Evolutionary conservation across 2,329 filamentous ascomycete species (phyloP), one percentile per base, ranked within the genome.

Genomic region (Drechslera avenae): DNA sequence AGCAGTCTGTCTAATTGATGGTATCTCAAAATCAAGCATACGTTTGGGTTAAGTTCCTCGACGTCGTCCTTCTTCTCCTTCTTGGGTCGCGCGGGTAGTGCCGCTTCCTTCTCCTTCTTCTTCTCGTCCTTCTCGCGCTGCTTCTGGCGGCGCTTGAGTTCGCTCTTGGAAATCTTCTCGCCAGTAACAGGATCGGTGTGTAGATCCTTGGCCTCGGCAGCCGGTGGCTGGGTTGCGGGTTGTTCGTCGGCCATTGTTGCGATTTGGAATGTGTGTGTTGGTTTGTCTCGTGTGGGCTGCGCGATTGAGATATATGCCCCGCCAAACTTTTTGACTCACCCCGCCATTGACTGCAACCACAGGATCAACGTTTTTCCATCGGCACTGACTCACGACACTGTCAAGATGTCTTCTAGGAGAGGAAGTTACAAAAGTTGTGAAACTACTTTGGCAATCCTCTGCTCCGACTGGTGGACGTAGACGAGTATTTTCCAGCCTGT

Each of bases 121-220:
- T 91, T 86, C 66, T 87, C 86, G 87, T 96, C 97, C 79, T 91
- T 90, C 63, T 88, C 88, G 62, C 93, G 87, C 72, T 87, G 83
- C 90, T 99, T 99, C 80, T 92, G 85, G 69, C 93, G 87, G 81
- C 90, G 93, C 90, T 99, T 99, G 75, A 97, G 62, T 60, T 81
- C 78, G 50, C 69, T 75, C 76, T 80, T 81, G 71, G 76, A 78
- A 46, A 87, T 81, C 68, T 76, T 86, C 79, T 99, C 94, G 68
- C 94, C 94, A 12, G 94, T 97, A 59, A 92, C 90, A 70, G 95
- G 90, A 75, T 99, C 94, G 42, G 94, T 84, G 75, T 92, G 83
- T 63, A 96, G 82, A 78, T 93, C 90, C 18, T 68, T 62, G 39
- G 67, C 57, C 33, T 75, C 75, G 35, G 63, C 64, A 42, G 63